These are phyloP conservation scores for Takashimella koratensis DNA, from an alignment of 1,284 basidiomycete species.

Conservation along the genomic window DNA sequence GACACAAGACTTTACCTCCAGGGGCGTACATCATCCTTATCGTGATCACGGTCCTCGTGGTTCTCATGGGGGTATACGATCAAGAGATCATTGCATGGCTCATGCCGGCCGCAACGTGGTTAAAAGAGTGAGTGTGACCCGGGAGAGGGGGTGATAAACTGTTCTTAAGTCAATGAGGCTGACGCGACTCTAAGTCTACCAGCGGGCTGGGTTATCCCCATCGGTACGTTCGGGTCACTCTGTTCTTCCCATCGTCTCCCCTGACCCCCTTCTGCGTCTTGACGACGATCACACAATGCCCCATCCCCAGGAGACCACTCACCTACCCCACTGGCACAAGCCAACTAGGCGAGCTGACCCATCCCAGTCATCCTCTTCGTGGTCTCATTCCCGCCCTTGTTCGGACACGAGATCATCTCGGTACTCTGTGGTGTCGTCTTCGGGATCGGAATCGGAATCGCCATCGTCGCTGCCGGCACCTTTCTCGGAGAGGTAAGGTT, in stretches of 20 bases:
- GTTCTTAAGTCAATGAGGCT: too few relatives aligned
- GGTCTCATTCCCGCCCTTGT: slow-evolving; percentile 48
- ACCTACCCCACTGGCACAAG: too few relatives aligned
- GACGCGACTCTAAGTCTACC: slow-evolving; percentile 48
- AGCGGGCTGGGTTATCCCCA: slow-evolving; percentile 76
- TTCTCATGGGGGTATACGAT: slow-evolving; percentile 63
- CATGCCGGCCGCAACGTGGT: slow-evolving; percentile 61
- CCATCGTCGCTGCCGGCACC: slow-evolving; percentile 36
- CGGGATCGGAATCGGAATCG: slow-evolving; percentile 47
- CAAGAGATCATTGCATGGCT: slow-evolving; percentile 63
- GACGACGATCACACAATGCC: too few relatives aligned
- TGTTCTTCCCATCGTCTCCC: too few relatives aligned
- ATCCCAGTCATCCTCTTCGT: slow-evolving; percentile 25
- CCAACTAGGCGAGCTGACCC: too few relatives aligned
- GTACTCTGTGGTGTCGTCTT: slow-evolving; percentile 44
- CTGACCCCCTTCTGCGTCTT: too few relatives aligned
- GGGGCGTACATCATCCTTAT: slow-evolving; percentile 53
- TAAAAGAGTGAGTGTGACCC: slow-evolving; percentile 61
- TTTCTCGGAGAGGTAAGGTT: slow-evolving; percentile 40
- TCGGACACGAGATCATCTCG: slow-evolving; percentile 46
- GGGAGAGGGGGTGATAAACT: too few relatives aligned
- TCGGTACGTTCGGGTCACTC: slow-evolving; percentile 58
- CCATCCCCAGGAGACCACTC: too few relatives aligned
- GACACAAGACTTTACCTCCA: too few relatives aligned
- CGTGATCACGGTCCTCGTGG: slow-evolving; percentile 53